A percentile compares a stretch with the other conserved stretches of the same genome.
phyloP scores from a whole-genome alignment of 2,329 filamentous ascomycete species.

The Arthrobotrys megalospora region DNA sequence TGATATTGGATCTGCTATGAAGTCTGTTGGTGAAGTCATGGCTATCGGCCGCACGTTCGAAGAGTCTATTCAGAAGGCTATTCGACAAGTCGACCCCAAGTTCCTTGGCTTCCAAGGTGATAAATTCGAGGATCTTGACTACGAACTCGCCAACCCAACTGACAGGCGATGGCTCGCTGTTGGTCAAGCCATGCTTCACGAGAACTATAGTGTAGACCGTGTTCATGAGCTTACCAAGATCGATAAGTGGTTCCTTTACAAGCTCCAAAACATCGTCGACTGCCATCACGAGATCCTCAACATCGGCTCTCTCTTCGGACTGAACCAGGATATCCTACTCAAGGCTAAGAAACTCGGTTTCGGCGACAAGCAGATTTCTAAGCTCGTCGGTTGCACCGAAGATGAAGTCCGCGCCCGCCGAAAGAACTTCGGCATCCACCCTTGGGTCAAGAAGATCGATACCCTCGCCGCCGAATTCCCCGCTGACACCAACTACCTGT shows the following conservation, averaged over 20 bases:
- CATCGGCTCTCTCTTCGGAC: conserved; percentile 82
- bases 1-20: conserved; percentile 98
- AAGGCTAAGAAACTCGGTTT: conserved; percentile 98
- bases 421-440: conserved; percentile 87
- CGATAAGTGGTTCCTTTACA: conserved; percentile 99
- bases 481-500: conserved; percentile 93
- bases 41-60: conserved; percentile 98
- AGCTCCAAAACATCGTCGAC: conserved; percentile 96
- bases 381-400: conserved; percentile 86
- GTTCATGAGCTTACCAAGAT: conserved; percentile 97
- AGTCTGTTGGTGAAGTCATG: conserved; percentile 99
- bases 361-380: conserved; percentile 94
- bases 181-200: conserved; percentile 97
- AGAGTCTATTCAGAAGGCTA: conserved; percentile 99
- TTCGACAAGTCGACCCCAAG: conserved; percentile 93
- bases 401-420: conserved; percentile 89
- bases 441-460: conserved; percentile 99
- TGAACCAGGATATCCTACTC: conserved; percentile 89
- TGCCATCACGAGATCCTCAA: conserved; percentile 88
- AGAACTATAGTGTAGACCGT: conserved; percentile 92
- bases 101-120: conserved; percentile 96
- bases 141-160: conserved; percentile 89
- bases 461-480: conserved; percentile 97
- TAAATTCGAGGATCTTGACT: conserved; percentile 92
- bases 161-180: conserved; percentile 98